Conservation (phyloP, 1,284 basidiomycete species). For the Boletus smithii region DNA sequence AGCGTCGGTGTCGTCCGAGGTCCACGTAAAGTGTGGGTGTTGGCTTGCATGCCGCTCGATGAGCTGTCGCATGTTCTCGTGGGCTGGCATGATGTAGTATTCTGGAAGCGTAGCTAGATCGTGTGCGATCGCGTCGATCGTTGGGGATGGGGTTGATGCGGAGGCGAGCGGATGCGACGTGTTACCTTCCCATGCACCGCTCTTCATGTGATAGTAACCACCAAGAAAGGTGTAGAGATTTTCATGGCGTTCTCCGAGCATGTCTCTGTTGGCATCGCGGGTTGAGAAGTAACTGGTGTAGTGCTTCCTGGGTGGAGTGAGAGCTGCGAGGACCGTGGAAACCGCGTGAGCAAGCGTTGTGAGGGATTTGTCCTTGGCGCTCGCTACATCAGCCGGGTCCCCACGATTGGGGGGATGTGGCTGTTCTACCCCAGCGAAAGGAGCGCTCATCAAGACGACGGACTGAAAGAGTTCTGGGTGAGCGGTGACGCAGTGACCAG, state of each 20-base stretch:
- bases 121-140: conserved; percentile 25
- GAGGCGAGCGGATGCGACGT: conserved; percentile 39
- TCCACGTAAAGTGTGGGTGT: conserved; percentile 41
- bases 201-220: conserved; percentile 59
- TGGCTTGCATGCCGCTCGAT: conserved; percentile 31
- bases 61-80: conserved; percentile 51
- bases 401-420: conserved; percentile 1
- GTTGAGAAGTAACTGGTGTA: conserved; percentile 52
- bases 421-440: conserved; percentile 42
- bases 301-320: conserved; percentile 56
- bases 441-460: conserved; percentile 58
- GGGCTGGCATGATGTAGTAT: conserved; percentile 62
- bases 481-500: conserved; percentile 50
- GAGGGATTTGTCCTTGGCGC: conserved; percentile 7
- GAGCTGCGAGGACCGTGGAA: conserved; percentile 34
- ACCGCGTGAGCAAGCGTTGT: conserved; percentile 17
- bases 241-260: conserved; percentile 38
- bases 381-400: conserved; percentile 1
- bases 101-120: conserved; percentile 47
- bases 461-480: conserved; percentile 54
- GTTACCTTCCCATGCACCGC: conserved; percentile 50
- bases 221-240: conserved; percentile 52
- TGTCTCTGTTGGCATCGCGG: conserved; percentile 45
- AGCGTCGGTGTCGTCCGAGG: conserved; percentile 46
- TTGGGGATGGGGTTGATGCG: conserved; percentile 15